Evolutionary conservation across 208 protist species (phyloP), one percentile per base, ranked within the genome.

Genomic region (Strigomonas culicis): DNA sequence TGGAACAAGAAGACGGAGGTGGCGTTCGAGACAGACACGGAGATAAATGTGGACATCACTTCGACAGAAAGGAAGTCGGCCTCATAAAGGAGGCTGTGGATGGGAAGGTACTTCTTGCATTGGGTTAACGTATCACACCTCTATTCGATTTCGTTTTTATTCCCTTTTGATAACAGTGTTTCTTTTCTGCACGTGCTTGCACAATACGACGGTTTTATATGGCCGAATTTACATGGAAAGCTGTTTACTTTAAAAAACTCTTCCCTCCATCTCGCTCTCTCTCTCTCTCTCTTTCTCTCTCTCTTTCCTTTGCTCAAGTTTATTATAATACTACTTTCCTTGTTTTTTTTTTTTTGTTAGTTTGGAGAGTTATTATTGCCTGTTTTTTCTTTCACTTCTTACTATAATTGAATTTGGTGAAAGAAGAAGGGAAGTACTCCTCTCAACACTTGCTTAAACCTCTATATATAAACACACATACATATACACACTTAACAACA

Each of bases 1-100:
- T 94, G 85, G 83, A 66, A 83, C 24, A 71, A 77, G 51, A 90
- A 90, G 60, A 77, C 87, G 22, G 84, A 92, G 15, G 74, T 82
- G 10, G 64, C 75, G 27, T 92, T 90, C 59, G 84, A 94, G 62
- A 90, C 79, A 13, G 80, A 76, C 25, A 90, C 82, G 15, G 82
- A 84, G 55, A 71, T 88, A 24, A 84, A 89, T 25, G 76, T 85
- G 0, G 80, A 88, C 64, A 76, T 93, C 44, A 92, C 81, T 17
- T 68, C 56, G 21, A 70, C 68, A 1, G 59, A 72, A 13, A 68
- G 49, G 41, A 64, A 50, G 39, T 59, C 58, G 25, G 2, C 19
- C 21, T 41, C 46, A 7, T 6, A 41, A 13, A 41, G 36, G 6
- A 13, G 36, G 8, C 36, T 41, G 36, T 41, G 6, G 8, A 25